Base-by-base conservation (phyloP, 2,329 filamentous ascomycete species). In the Leptosphaerulina australis region DNA sequence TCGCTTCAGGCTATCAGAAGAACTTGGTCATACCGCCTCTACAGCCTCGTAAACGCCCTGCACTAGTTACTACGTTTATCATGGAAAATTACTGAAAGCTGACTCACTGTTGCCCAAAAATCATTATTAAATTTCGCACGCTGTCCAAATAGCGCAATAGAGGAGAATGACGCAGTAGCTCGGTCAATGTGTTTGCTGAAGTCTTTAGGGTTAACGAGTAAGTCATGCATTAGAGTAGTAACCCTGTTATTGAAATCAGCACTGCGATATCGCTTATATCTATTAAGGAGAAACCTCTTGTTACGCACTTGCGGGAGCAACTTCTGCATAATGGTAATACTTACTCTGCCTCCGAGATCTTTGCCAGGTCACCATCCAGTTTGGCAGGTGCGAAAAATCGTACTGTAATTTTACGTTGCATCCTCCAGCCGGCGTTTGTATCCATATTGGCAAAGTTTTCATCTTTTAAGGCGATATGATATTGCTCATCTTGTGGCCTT, bases 171-270 rank as follows among this genome's bases (percentile, higher is more conserved):
- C 44, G 58, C 60, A 46, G 50, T 63, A 8, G 55, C 29, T 22
- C 60, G 47, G 12, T 60, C 41, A 29, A 65, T 15, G 38, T 60
- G 59, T 15, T 54, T 62, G 34, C 44, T 56, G 36, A 79, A 82
- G 14, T 76, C 70, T n/a, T 70, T 60, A 0, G 80, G 78, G 7
- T 67, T 70, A 3, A 64, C 60, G 5, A 82, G 67, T 9, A 81
- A 59, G 50, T 80, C 76, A 30, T 74, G 72, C 4, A 81, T 79
- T n/a, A 64, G 37, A 10, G 58, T 58, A 20, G 51, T 60, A 30
- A 56, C 41, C 54, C 57, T 60, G 29, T 40, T 49, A 21, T 15
- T 34, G 25, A 22, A 34, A 26, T 52, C 31, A 56, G 45, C 26
- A 15, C 38, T 45, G 45, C 31, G 14, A 36, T 35, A 28, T 11